Base-by-base conservation (phyloP, 1,139 yeast species). In the Kodamaea anthophila region DNA sequence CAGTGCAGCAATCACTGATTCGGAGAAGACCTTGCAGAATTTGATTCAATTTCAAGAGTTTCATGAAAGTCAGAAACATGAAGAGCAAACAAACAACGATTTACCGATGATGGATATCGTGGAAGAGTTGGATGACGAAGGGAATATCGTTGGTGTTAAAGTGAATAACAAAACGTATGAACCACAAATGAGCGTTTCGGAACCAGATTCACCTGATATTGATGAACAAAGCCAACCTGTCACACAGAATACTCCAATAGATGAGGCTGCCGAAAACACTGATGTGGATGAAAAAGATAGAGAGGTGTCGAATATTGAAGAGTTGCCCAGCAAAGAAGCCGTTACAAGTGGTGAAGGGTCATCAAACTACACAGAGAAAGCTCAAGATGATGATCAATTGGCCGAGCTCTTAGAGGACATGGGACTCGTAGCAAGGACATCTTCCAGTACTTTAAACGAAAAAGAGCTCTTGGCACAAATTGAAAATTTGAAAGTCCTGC, bases 121-220 rank as follows among this genome's bases (percentile, higher is more conserved):
- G 30, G 96, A 88, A 48, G 87, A 82, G 33, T 55, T 88, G 24
- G 96, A 87, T 51, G 94, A 83, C 1, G 77, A 82, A 9, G 96
- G 77, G 0, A 76, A 81, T 39, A 65, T 86, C 1, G 48, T 80
- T 0, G 51, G 41, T 10, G 60, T 67, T 8, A 57, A 60, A 14
- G 32, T 61, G 5, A 59, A 57, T 30, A 44, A 56, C 20, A 31
- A 42, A 23, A 30, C 18, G 5, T 24, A 30, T n/a, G 32, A 32
- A 12, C 10, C 15, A 16, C 21, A 24, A 21, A 13, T 16, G 14
- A 21, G 25, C 11, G 13, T 23, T 13, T 13, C 10, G 18, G 23
- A 26, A 15, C 47, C 79, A 0, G 50, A 41, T 10, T 58, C 65
- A 7, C 55, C 60, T 13, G 31, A 59, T 5, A 58, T 54, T 30